Base-by-base conservation (phyloP, 305 asterid species). In the Fraxinus latifolia region DNA sequence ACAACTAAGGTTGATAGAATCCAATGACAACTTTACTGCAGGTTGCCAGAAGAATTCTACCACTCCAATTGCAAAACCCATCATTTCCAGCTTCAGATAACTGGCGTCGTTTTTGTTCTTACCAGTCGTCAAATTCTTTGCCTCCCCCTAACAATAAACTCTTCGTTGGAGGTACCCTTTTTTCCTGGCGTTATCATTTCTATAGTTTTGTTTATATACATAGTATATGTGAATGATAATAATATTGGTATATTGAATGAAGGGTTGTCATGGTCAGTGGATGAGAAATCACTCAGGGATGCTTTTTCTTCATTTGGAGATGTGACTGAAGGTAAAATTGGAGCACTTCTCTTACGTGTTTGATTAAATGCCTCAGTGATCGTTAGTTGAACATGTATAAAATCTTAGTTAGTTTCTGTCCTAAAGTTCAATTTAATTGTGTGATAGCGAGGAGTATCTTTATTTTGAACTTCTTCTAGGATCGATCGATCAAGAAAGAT, bases 191-290 rank as follows among this genome's bases (percentile, higher is more conserved):
- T 17, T 39, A 9, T 37, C 6, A 2, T 79, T 14, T n/a, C 34
- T 70, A 11, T 15, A 68, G 1, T 42, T 47, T 15, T 39, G 15
- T 44, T 19, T 50, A 25, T 9, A 6, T 2, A 47, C 17, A 47
- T 4, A 3, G 60, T n/a, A 47, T 19, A 19, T 62, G 72, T 23
- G 72, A 62, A 62, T 62, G 72, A 62, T 62, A 21, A 62, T 62
- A 9, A 62, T 62, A 4, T 33, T 82, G 36, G 27, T 42, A 8
- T 29, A n/a, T 53, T 58, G 1, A 31, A 77, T 65, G 58, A 39
- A 89, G 91, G 91, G 58, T 83, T 89, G 74, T 89, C 91, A 37
- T 85, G 90, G 91, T 83, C 90, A 12, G 88, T 80, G 14, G 87
- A 87, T 68, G 91, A 89, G 83, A 89, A 86, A 74, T 80, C 88